Conservation (phyloP, 768 basidiomycete genomes). For the Mycena chlorophos region DNA sequence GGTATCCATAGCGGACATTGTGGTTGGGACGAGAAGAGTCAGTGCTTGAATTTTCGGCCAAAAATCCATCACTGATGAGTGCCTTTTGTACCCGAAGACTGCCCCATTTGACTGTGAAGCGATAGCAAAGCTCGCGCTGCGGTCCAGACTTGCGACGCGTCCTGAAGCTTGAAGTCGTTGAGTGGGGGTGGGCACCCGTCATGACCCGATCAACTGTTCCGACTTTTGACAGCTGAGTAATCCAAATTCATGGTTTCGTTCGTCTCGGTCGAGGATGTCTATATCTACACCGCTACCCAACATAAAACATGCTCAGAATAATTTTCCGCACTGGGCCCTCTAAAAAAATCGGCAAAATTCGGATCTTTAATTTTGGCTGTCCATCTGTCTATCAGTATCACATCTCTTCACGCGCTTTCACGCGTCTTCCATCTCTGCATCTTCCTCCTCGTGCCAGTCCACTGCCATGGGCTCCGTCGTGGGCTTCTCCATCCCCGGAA, state of each 20-base stretch:
- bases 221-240: not conserved
- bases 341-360: not conserved
- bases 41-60: no score
- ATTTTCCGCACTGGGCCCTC: not conserved
- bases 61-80: no score
- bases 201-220: not conserved
- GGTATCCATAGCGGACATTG: conserved; percentile 70
- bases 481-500: not conserved
- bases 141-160: no score
- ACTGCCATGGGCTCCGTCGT: not conserved
- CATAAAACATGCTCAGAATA: not conserved
- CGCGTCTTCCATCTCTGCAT: not conserved
- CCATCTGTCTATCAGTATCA: no score
- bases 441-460: not conserved
- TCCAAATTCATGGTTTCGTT: not conserved
- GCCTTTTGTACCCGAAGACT: no score
- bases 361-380: no score
- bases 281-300: not conserved
- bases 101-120: no score
- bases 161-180: not conserved
- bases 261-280: not conserved
- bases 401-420: no score
- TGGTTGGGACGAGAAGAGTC: no score
- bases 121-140: no score
- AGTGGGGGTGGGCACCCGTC: not conserved